These are phyloP conservation scores for Thozetella sp. DNA, from an alignment of 495 filamentous ascomycete species.

Conservation along the genomic window DNA sequence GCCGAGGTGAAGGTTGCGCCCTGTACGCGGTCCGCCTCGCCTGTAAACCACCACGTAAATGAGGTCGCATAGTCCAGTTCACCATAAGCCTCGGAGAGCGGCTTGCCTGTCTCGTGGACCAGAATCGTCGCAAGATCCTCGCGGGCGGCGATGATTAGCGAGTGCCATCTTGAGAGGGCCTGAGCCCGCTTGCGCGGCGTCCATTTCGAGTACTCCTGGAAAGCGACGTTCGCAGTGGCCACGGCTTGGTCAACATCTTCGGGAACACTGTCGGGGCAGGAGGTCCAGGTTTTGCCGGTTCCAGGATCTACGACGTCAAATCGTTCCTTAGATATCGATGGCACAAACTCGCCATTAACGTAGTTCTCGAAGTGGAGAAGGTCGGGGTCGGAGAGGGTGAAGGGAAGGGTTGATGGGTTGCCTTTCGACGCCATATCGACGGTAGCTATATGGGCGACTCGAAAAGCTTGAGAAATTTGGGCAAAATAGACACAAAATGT, in stretches of 20 bases:
- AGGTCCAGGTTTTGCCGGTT: conserved; percentile 63
- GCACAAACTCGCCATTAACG: conserved; percentile 19
- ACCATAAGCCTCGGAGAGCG: conserved; percentile 56
- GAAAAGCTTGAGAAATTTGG: too few relatives aligned
- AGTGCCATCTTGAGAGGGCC: conserved; percentile 62
- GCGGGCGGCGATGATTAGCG: conserved; percentile 48
- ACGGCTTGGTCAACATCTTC: conserved; percentile 66
- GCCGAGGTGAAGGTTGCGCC: conserved; percentile 59
- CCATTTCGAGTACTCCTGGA: conserved; percentile 60
- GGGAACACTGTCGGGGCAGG: conserved; percentile 59
- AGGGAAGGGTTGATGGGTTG: not conserved
- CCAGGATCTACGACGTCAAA: conserved; percentile 59
- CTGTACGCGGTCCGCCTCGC: conserved; percentile 71
- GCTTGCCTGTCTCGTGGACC: conserved; percentile 68
- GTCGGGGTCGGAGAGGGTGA: conserved; percentile 6
- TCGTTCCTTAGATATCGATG: conserved; percentile 12
- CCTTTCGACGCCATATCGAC: not conserved
- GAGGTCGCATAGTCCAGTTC: conserved; percentile 63
- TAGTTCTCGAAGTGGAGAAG: conserved; percentile 16
- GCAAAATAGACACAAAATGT: too few relatives aligned
- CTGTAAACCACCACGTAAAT: conserved; percentile 68
- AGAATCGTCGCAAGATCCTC: conserved; percentile 62
- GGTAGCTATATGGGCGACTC: not conserved
- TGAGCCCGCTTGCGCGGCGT: conserved; percentile 64
- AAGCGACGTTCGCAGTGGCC: conserved; percentile 58